Conservation (phyloP, 2,329 filamentous ascomycete genomes). For the Aspergillus unguis region DNA sequence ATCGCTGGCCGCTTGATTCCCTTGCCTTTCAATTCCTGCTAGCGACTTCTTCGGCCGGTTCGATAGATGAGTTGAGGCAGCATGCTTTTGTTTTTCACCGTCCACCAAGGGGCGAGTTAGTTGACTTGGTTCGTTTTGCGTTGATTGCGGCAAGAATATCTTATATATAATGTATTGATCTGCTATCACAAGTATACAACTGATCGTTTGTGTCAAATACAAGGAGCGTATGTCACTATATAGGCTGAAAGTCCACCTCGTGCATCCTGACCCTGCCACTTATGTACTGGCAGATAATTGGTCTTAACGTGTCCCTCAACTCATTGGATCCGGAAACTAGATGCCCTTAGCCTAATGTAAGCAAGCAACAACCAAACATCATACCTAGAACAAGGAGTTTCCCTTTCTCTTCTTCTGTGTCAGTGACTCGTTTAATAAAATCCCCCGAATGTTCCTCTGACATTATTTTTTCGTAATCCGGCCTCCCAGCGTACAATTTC, state of each 20-base stretch:
- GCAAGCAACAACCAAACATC: not conserved
- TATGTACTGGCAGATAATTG: not conserved
- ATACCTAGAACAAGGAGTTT: not conserved
- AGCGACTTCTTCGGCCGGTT: not conserved
- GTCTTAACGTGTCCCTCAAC: not conserved
- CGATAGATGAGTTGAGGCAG: not conserved
- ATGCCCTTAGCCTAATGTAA: not conserved
- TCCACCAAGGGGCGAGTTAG: not conserved
- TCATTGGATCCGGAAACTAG: not conserved
- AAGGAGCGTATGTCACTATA: not conserved
- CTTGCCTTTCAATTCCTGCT: not conserved
- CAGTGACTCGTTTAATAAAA: not conserved
- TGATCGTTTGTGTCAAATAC: not conserved
- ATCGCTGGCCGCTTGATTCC: not conserved
- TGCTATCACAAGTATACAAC: not conserved
- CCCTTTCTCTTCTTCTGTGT: not conserved
- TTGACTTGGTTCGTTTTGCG: not conserved
- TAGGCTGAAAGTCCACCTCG: not conserved
- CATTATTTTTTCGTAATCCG: not conserved
- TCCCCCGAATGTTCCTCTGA: not conserved
- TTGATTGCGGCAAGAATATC: not conserved
- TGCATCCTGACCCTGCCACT: not conserved
- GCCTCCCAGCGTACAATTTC: not conserved
- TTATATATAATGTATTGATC: not conserved
- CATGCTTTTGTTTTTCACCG: not conserved